These are phyloP conservation scores for Candida ficus DNA, from an alignment of 805 yeast genomes.

Conservation along the genomic window DNA sequence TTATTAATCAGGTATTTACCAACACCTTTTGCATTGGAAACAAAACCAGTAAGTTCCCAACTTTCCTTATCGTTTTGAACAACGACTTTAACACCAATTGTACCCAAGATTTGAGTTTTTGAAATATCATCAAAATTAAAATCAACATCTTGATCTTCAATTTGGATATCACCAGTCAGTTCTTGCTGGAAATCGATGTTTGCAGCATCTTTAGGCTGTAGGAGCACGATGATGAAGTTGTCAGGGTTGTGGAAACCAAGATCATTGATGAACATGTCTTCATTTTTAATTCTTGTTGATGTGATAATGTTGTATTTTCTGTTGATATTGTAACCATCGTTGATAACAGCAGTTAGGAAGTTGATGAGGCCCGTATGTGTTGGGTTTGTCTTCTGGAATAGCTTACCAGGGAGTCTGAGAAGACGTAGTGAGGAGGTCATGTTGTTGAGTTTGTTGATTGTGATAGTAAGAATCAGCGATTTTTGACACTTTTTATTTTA, in stretches of 20 bases:
- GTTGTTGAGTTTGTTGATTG: not conserved
- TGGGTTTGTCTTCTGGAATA: not conserved
- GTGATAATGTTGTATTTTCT: conserved; percentile 14
- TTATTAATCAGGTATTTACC: conserved; percentile 15
- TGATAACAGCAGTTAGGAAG: conserved; percentile 15
- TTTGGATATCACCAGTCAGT: not conserved
- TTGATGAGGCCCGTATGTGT: conserved; percentile 5
- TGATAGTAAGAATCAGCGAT: no score
- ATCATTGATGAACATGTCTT: conserved; percentile 13
- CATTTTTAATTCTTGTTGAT: conserved; percentile 17
- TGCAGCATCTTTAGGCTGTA: conserved; percentile 1
- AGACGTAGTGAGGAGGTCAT: not conserved
- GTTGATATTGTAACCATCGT: conserved; percentile 17
- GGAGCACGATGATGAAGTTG: conserved; percentile 12
- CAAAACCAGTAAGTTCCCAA: conserved; percentile 19
- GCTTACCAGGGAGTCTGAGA: not conserved
- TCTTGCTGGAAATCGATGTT: not conserved
- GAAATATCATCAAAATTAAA: not conserved
- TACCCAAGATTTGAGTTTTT: not conserved
- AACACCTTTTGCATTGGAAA: conserved; percentile 16
- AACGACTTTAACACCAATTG: not conserved
- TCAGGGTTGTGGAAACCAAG: conserved; percentile 17
- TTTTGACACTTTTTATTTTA: no score
- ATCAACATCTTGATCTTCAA: not conserved
- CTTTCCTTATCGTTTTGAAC: not conserved